Evolutionary conservation across 768 basidiomycete genomes (phyloP).

Genomic region (Auricularia sp.): DNA sequence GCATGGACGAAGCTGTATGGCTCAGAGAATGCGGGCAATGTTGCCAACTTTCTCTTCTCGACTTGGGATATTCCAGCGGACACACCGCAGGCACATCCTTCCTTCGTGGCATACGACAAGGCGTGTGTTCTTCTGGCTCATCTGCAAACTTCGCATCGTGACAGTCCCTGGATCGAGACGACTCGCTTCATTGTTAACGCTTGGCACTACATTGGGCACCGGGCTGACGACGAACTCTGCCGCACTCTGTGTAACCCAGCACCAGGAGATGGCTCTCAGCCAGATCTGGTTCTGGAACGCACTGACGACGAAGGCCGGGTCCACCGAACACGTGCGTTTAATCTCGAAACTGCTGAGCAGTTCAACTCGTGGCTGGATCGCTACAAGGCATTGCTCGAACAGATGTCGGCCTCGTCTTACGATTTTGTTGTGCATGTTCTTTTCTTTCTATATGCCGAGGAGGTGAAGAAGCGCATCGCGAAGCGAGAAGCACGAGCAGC

Average conservation of each 20-base stretch:
- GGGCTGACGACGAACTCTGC: conserved; percentile 19
- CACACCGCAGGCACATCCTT: conserved; percentile 3
- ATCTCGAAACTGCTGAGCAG: conserved; percentile 25
- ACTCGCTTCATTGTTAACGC: conserved; percentile 25
- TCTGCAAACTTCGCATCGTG: conserved; percentile 10
- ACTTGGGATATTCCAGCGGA: not conserved
- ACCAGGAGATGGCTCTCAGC: conserved; percentile 21
- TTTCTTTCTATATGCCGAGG: conserved; percentile 14
- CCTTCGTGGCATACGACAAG: conserved; percentile 14
- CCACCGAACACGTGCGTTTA: conserved; percentile 19
- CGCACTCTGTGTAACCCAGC: conserved; percentile 24
- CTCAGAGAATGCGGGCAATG: conserved; percentile 12
- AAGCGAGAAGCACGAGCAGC: not conserved
- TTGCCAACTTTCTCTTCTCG: not conserved
- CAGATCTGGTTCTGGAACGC: conserved; percentile 20
- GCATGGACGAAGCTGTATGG: conserved; percentile 18
- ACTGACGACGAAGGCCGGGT: conserved; percentile 15
- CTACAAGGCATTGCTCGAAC: conserved; percentile 22
- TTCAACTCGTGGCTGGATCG: conserved; percentile 25
- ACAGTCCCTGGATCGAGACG: conserved; percentile 13
- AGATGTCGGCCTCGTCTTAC: conserved; percentile 20
- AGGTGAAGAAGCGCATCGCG: not conserved
- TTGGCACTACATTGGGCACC: conserved; percentile 10
- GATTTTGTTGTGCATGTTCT: conserved; percentile 15
- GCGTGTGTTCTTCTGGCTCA: conserved; percentile 13